phyloP scores from a whole-genome alignment of 495 filamentous ascomycete species.

The Parachaetomium inaequale region DNA sequence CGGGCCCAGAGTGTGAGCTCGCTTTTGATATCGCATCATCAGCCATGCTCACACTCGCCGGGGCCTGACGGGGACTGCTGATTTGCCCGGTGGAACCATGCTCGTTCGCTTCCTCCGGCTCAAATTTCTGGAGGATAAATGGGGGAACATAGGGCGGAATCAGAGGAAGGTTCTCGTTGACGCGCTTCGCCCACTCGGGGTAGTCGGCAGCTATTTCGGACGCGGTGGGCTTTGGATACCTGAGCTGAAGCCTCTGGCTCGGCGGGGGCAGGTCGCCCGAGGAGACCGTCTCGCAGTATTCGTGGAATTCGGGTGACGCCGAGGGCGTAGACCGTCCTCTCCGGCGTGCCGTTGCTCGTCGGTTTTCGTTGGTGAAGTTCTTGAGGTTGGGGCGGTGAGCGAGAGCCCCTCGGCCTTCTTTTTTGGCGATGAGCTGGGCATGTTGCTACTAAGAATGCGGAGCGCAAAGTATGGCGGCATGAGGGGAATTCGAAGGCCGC shows the following conservation, averaged over 20 bases:
- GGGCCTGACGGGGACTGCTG: neutral
- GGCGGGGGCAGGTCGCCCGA: neutral
- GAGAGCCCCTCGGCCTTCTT: neutral
- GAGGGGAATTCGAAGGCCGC: too few relatives aligned
- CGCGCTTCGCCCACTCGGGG: neutral
- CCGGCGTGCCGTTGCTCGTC: neutral
- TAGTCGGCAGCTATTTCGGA: neutral
- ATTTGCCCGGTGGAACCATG: neutral
- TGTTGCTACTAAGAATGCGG: neutral
- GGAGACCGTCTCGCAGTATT: neutral
- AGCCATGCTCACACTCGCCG: too few relatives aligned
- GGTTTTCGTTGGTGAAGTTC: neutral
- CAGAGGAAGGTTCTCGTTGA: neutral
- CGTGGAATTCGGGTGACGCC: neutral
- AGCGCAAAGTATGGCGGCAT: too few relatives aligned
- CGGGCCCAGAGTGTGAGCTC: too few relatives aligned
- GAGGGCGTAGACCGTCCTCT: neutral
- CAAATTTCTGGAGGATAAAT: too few relatives aligned
- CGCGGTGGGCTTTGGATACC: neutral
- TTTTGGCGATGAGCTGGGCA: neutral
- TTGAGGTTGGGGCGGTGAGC: neutral
- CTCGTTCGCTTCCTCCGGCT: too few relatives aligned
- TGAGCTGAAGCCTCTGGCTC: neutral
- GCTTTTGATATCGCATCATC: too few relatives aligned
- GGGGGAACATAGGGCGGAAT: neutral